These are phyloP conservation scores for Clitopilus passeckerianus DNA, from an alignment of 768 basidiomycete genomes.

Conservation along the genomic window DNA sequence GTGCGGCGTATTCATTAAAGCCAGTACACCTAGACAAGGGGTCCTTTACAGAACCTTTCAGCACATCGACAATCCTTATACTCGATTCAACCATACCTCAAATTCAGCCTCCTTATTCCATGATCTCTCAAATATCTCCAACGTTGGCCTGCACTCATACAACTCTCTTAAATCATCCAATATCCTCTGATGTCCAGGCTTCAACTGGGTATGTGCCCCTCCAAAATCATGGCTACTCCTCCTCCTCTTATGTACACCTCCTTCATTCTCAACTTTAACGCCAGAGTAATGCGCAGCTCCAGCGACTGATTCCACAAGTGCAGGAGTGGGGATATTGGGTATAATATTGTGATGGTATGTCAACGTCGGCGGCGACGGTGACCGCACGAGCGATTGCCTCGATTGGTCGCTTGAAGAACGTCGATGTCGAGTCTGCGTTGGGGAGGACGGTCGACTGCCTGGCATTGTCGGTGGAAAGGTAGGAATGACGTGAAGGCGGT, in stretches of 20 bases:
- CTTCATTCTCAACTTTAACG: slow-evolving; percentile 31
- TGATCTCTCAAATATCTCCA: slow-evolving; percentile 45
- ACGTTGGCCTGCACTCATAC: slow-evolving; percentile 48
- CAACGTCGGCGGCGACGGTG: slow-evolving; percentile 34
- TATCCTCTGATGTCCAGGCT: slow-evolving; percentile 39
- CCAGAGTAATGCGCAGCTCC: slow-evolving; percentile 64
- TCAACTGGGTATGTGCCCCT: slow-evolving; percentile 30
- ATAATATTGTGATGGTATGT: slow-evolving; percentile 42
- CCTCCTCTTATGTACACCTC: slow-evolving; percentile 28
- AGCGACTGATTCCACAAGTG: slow-evolving; percentile 52
- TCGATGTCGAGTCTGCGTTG: slow-evolving; percentile 15
- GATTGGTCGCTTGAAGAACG: slow-evolving; percentile 11
- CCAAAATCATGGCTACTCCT: slow-evolving; percentile 25
- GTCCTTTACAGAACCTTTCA: slow-evolving; percentile 27
- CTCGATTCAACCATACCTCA: slow-evolving; percentile 32
- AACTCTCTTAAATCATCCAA: slow-evolving; percentile 56
- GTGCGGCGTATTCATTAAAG: slow-evolving; percentile 45
- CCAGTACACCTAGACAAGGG: slow-evolving; percentile 47
- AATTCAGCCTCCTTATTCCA: slow-evolving; percentile 53
- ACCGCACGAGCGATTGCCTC: slow-evolving; percentile 15
- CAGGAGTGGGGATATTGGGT: slow-evolving; percentile 39
- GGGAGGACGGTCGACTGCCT: slow-evolving; percentile 7
- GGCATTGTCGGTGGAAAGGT: background rate
- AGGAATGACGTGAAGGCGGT: background rate
- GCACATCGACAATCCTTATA: background rate